phyloP scores from a whole-genome alignment of 176 grass and related monocot genomes.

The Carex cristatella region DNA sequence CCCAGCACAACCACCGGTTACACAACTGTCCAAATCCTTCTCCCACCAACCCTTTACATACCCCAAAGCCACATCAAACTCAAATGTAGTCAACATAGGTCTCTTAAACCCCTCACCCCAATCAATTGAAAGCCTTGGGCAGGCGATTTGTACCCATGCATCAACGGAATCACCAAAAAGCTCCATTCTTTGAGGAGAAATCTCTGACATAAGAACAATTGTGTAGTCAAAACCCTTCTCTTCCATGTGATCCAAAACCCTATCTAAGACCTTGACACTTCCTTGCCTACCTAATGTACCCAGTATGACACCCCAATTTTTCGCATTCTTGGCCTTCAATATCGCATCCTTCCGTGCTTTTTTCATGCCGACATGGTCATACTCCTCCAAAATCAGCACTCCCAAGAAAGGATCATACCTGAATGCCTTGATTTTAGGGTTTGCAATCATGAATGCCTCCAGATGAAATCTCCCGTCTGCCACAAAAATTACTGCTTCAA shows the following conservation, averaged over 20 bases:
- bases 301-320: conserved; percentile 71
- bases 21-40: conserved; percentile 30
- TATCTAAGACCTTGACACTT: conserved; percentile 58
- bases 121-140: conserved; percentile 84
- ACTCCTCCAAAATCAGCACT: conserved; percentile 65
- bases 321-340: conserved; percentile 52
- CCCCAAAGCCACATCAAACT: conserved; percentile 76
- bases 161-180: conserved; percentile 69
- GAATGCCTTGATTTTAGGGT: conserved; percentile 68
- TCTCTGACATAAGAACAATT: conserved; percentile 89
- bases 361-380: conserved; percentile 91
- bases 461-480: conserved; percentile 91
- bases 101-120: conserved; percentile 92
- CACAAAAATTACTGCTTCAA: conserved; percentile 55
- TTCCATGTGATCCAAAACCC: conserved; percentile 77
- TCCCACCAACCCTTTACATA: conserved; percentile 96
- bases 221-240: conserved; percentile 72
- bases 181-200: conserved; percentile 69
- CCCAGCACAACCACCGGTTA: not conserved
- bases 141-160: conserved; percentile 95
- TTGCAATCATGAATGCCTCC: conserved; percentile 95
- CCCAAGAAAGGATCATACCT: conserved; percentile 83
- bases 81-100: conserved; percentile 81
- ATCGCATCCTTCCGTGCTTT: conserved; percentile 76
- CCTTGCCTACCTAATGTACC: conserved; percentile 84